Conservation (phyloP, 306 rosid species). For the Luffa acutangula region DNA sequence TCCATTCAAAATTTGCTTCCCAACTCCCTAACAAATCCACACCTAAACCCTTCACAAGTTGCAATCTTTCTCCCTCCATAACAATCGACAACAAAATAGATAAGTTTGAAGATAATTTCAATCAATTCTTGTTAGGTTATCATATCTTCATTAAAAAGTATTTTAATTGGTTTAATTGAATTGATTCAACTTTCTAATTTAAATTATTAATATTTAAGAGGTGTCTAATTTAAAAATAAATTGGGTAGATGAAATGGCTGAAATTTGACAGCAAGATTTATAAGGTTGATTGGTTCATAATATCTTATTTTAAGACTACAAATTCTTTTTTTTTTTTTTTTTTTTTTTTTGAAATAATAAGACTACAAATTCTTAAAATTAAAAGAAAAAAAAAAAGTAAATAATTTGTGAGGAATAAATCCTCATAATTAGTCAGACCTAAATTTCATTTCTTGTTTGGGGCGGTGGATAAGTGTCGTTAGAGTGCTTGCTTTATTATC, state of each 20-base stretch:
- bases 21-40: neutral
- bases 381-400: neutral
- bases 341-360: no score
- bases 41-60: neutral
- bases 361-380: neutral
- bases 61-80: neutral
- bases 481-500: neutral
- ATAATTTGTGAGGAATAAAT: neutral
- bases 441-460: neutral
- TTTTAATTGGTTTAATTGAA: neutral
- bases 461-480: conserved; percentile 7
- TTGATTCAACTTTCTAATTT: neutral
- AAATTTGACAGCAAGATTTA: neutral
- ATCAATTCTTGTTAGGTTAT: neutral
- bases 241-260: neutral
- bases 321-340: neutral
- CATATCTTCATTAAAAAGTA: neutral
- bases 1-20: neutral
- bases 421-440: neutral
- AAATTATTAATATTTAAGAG: neutral
- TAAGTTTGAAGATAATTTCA: neutral
- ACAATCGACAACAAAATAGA: neutral
- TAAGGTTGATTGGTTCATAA: neutral
- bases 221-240: neutral
- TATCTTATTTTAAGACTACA: neutral